Evolutionary conservation across 2,329 filamentous ascomycete genomes (phyloP).

Genomic region (Cladosporium sphaerospermum): DNA sequence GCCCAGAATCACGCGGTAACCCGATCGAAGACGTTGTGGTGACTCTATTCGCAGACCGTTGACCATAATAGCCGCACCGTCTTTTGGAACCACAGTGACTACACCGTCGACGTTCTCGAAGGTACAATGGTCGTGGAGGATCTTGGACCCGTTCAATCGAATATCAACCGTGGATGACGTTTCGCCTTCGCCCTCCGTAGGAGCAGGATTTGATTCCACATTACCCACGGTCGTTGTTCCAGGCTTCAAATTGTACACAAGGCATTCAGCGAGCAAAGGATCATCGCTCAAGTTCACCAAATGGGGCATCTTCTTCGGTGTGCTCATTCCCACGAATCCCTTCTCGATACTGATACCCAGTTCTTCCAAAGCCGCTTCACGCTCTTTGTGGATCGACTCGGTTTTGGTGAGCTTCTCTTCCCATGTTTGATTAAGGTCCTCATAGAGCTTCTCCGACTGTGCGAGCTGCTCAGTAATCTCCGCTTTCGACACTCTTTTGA

Average conservation of each 20-base stretch:
- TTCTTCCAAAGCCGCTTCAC: conserved; percentile 90
- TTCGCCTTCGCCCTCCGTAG: not conserved
- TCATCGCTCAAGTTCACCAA: conserved; percentile 82
- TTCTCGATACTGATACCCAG: conserved; percentile 98
- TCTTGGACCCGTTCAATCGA: conserved; percentile 85
- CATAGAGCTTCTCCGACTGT: conserved; percentile 92
- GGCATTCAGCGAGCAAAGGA: conserved; percentile 85
- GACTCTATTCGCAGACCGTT: conserved; percentile 88
- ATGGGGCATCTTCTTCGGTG: conserved; percentile 98
- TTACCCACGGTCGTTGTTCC: conserved; percentile 92
- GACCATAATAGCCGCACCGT: conserved; percentile 96
- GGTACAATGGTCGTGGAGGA: conserved; percentile 83
- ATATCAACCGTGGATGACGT: conserved; percentile 63
- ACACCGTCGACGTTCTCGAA: conserved; percentile 92
- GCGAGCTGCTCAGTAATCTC: conserved; percentile 95
- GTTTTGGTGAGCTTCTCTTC: conserved; percentile 94
- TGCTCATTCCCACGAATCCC: conserved; percentile 89
- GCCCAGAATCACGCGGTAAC: conserved; percentile 89
- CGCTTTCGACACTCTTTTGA: conserved; percentile 96
- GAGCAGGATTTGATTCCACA: conserved; percentile 62
- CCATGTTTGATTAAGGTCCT: conserved; percentile 97
- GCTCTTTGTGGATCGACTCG: conserved; percentile 94
- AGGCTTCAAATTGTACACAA: conserved; percentile 97
- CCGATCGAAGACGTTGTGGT: conserved; percentile 78
- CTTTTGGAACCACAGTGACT: conserved; percentile 82